Evolutionary conservation across 441 rosid genomes (phyloP), one percentile per base, ranked within the genome.

Genomic region (Pelargonium myrrhifolium): DNA sequence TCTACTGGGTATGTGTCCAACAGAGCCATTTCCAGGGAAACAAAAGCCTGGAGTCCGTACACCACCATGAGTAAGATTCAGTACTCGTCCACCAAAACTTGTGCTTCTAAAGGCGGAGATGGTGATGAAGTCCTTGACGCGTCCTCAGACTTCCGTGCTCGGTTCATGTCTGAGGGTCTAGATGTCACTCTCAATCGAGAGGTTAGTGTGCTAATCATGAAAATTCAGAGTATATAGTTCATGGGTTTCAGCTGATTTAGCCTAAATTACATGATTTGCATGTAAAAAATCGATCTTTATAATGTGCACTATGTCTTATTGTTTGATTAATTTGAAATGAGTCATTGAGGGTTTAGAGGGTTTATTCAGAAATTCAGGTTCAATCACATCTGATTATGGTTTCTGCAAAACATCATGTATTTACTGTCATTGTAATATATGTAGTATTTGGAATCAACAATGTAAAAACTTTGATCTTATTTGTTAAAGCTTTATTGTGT

Each of bases 161-260:
- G 51, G 12, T 45, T 45, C 51, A 45, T 45, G 51, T 15, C 51
- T 12, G 51, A 45, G 51, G 51, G n/a, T 45, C 51, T 45, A 11
- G 3, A 45, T 9, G 51, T 14, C n/a, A 65, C 86, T 65, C 81
- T 84, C 67, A 93, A 93, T 74, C 82, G 88, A 51, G 60, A 88
- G 93, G 92, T 93, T 64, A 11, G 89, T 82, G 43, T 55, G 49
- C 49, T 43, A 43, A 43, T 43, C 11, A 10, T 43, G 26, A 24
- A 24, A 24, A 24, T 24, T 24, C 2, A 28, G 31, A 2, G 31
- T 45, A 3, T 11, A 45, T 45, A 14, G 15, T 45, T 9, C 11
- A 1, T 45, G 51, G 51, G 51, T 45, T 45, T 11, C 51, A 45
- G 10, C 12, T 45, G 14, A 45, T 45, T 45, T 45, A 14, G n/a